These are phyloP conservation scores for Parachaetomium inaequale DNA, from an alignment of 495 filamentous ascomycete genomes.

Conservation along the genomic window DNA sequence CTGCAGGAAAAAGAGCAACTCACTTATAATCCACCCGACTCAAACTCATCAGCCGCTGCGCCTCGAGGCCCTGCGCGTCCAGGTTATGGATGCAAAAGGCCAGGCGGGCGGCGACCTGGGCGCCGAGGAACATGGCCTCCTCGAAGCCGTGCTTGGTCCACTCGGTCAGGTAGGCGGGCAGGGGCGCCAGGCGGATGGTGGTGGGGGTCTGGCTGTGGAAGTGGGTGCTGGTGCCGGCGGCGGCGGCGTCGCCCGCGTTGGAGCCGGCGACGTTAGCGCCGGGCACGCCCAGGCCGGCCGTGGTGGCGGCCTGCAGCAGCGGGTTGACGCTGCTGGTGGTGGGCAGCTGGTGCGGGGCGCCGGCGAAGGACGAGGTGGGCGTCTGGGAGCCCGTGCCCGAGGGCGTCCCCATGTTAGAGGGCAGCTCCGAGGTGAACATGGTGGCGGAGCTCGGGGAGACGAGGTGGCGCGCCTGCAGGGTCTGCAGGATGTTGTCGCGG, in stretches of 20 bases:
- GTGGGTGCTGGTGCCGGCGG: slow-evolving; percentile 48
- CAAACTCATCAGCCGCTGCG: slow-evolving; percentile 43
- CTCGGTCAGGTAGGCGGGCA: slow-evolving; percentile 87
- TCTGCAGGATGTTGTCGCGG: slow-evolving; percentile 78
- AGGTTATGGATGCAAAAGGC: slow-evolving; percentile 57
- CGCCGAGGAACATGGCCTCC: slow-evolving; percentile 76
- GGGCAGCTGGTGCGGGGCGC: slow-evolving; percentile 50
- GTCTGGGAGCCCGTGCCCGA: slow-evolving; percentile 89
- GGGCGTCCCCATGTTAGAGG: slow-evolving; percentile 85
- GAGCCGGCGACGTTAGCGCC: slow-evolving; percentile 16
- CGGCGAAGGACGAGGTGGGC: slow-evolving; percentile 62
- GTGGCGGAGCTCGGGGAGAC: slow-evolving; percentile 86
- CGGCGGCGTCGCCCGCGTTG: slow-evolving; percentile 35
- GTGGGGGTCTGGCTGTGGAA: slow-evolving; percentile 88
- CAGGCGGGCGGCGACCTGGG: slow-evolving; percentile 72
- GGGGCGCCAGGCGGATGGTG: slow-evolving; percentile 70
- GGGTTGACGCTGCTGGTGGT: slow-evolving; percentile 71
- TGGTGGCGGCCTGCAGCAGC: slow-evolving; percentile 88
- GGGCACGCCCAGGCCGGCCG: slow-evolving; percentile 57
- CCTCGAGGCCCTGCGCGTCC: slow-evolving; percentile 39
- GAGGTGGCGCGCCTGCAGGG: slow-evolving; percentile 74
- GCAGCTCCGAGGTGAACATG: slow-evolving; percentile 95
- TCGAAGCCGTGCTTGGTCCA: slow-evolving; percentile 85
- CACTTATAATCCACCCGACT: slow-evolving; percentile 49
- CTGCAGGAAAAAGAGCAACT: slow-evolving; percentile 23